Evolutionary conservation across 768 basidiomycete species (phyloP), one percentile per base, ranked within the genome.

Genomic region (Kwoniella sp.): DNA sequence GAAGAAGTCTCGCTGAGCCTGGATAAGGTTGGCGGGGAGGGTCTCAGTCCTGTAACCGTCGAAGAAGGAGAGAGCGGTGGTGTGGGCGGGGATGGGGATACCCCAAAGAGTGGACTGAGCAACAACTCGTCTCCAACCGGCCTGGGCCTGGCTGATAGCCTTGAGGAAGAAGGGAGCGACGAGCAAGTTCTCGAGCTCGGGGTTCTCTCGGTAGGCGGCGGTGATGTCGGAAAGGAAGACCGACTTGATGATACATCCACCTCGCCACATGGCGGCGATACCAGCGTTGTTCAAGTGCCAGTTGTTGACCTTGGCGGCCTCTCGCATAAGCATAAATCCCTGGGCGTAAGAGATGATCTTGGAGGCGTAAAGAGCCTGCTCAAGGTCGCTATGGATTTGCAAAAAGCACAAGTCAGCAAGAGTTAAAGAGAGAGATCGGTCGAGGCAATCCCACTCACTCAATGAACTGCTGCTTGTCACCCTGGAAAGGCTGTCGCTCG

Each of bases 321-420:
- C 90, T 70, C 96, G 86, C 93, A 99, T 96, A 77, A 99, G 87
- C 88, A 99, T 95, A 85, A 98, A 99, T 70, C 96, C 96, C 83
- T 99, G 96, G 4, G 95, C 91, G 85, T 99, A 99, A 29, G 95
- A 98, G 76, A 97, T 95, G 81, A 99, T 93, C 86, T 99, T 99
- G 73, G 94, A 96, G 55, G 95, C 96, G 83, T 99, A 99, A 63
- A 99, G 85, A 52, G 95, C 96, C 81, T 98, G 96, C 83, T 98
- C 96, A 67, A 99, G 89, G 82, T 99, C 96, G 79, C 77, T 78
- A 58, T 0, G 24, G 27, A 36, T 6, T 33, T 33, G 33, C 33
- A 33, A 33, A 30, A 15, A 54, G n/a, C 5, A 22, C 12, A 27
- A 21, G 46, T 58, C 53, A 52, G 50, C 58, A 10, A 49, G n/a